Evolutionary conservation across 805 yeast species (phyloP), one percentile per base, ranked within the genome.

Genomic region (Yamadazyma takamatsuzukensis): DNA sequence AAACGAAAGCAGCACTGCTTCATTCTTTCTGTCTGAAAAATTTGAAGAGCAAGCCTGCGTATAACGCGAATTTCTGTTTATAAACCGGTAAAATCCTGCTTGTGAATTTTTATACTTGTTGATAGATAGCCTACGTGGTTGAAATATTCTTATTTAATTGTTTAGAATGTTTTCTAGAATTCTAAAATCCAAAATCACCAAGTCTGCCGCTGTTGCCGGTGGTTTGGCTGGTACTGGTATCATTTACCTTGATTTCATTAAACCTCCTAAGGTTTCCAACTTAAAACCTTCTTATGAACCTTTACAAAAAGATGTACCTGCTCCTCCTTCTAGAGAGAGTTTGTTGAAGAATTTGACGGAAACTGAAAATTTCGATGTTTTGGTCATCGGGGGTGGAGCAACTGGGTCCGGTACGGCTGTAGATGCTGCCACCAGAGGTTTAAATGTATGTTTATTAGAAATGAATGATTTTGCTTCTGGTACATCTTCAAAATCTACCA

Each of bases 321-420:
- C 68, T 12, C 81, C 82, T 32, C 84, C 85, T 16, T 36, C 78
- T 1, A 67, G 90, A 54, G 57, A 61, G 3, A 75, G 73, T 29
- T 54, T 80, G 39, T 42, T 82, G 31, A 50, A 66, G 4, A 70
- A 69, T 38, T 54, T 80, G 37, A 34, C 33, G 9, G 37, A 46
- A 11, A 42, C 61, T 29, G 59, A 74, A 33, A 72, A 80, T 53
- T 80, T 74, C 51, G 97, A 90, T 55, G 73, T 89, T n/a, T 62
- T 89, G 43, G 71, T 89, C 46, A 79, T 90, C 46, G 97, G 97
- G 40, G 97, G 96, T 46, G 97, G 97, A 55, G 97, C 97, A 24
- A 81, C 93, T 11, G 97, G 97, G 42, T 68, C 96, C 4, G 97
- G 97, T 39, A 76, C 86, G 29, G 97, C 96, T 1, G 67, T 89